Percentiles rank a stretch among this genome's conserved stretches.
Conservation (phyloP, 148 eudicot species). For the Vaccinium macrocarpon region DNA sequence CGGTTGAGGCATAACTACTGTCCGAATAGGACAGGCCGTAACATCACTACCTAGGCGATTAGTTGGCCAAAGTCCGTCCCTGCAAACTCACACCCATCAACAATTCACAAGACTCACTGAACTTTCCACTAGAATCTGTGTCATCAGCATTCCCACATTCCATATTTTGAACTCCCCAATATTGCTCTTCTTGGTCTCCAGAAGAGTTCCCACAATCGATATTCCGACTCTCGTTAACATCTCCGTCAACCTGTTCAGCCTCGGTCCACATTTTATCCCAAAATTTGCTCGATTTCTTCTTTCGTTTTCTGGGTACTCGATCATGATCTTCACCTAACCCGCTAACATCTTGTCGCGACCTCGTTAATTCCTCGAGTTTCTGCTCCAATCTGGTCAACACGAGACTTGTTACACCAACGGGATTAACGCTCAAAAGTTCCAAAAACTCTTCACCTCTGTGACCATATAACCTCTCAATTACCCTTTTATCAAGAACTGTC, state of each 20-base stretch:
- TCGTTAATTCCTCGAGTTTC: background rate
- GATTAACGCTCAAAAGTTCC: background rate
- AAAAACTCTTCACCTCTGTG: background rate
- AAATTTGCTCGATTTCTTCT: background rate
- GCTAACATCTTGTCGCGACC: background rate
- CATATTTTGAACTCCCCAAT: background rate
- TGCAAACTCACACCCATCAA: background rate
- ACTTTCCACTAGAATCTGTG: background rate
- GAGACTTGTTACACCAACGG: background rate
- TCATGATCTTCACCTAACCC: background rate
- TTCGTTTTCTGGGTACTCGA: background rate
- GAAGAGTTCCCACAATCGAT: background rate
- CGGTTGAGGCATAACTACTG: too few species aligned
- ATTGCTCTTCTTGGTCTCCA: background rate
- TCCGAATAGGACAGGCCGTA: too few species aligned
- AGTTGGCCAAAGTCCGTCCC: too few species aligned
- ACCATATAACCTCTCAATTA: background rate
- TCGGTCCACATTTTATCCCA: background rate
- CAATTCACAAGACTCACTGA: too few species aligned
- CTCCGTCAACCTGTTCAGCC: background rate
- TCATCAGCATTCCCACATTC: background rate
- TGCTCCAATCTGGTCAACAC: background rate
- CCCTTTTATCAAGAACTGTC: background rate
- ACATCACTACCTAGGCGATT: too few species aligned
- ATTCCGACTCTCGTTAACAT: background rate